Evolutionary conservation across 176 grass and related monocot genomes (phyloP).

Genomic region (Oryza officinalis): DNA sequence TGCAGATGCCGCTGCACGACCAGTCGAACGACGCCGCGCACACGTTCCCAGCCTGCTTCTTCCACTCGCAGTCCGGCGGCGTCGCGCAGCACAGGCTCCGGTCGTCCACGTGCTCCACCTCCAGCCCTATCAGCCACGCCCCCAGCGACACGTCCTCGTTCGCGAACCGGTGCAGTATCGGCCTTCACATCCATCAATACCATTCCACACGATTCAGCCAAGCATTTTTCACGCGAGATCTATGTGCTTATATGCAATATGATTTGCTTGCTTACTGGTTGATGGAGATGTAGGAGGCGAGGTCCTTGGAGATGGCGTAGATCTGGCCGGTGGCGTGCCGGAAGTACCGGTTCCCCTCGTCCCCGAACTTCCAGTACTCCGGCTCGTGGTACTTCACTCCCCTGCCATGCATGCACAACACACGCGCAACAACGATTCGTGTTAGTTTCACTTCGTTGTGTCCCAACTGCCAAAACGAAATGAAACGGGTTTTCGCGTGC

Average conservation of each 20-base stretch:
- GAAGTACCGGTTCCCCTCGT: slow-evolving; percentile 81
- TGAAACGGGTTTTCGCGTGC: background rate
- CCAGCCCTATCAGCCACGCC: slow-evolving; percentile 79
- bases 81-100: slow-evolving; percentile 82
- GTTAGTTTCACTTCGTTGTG: background rate
- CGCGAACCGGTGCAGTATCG: slow-evolving; percentile 78
- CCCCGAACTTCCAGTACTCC: slow-evolving; percentile 87
- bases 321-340: slow-evolving; percentile 76
- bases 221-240: too few species aligned
- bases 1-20: slow-evolving; percentile 62
- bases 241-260: too few species aligned
- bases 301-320: slow-evolving; percentile 79
- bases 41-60: slow-evolving; percentile 57
- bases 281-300: slow-evolving; percentile 75
- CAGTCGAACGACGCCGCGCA: slow-evolving; percentile 67
- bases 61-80: slow-evolving; percentile 66
- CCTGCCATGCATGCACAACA: background rate
- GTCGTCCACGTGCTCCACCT: slow-evolving; percentile 85
- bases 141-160: slow-evolving; percentile 89
- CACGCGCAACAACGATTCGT: background rate
- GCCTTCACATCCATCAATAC: slow-evolving; percentile 19
- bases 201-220: too few species aligned
- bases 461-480: background rate
- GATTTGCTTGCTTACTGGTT: slow-evolving; percentile 56
- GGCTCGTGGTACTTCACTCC: slow-evolving; percentile 78